These are phyloP conservation scores for Apophysomyces elegans DNA, from an alignment of 371 early-diverging fungal genomes.

Conservation along the genomic window DNA sequence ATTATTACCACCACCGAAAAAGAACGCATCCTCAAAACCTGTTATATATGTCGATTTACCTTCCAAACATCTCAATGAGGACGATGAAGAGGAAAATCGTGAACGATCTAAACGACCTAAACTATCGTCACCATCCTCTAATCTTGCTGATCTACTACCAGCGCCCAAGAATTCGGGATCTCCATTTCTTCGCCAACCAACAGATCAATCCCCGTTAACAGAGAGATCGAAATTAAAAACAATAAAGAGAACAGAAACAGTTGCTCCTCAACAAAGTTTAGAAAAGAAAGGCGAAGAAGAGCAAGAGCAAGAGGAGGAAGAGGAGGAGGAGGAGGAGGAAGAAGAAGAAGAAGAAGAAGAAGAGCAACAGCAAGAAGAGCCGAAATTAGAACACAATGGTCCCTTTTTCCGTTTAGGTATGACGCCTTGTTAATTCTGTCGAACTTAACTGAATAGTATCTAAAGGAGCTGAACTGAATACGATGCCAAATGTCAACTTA, in stretches of 20 bases:
- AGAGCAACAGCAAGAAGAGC: conserved; percentile 25
- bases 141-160: conserved; percentile 40
- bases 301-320: conserved; percentile 17
- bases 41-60: conserved; percentile 43
- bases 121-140: conserved; percentile 15
- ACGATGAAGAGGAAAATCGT: conserved; percentile 28
- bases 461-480: conserved; percentile 15
- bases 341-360: conserved; percentile 6
- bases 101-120: conserved; percentile 27
- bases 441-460: not conserved
- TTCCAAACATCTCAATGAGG: conserved; percentile 17
- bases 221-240: conserved; percentile 17
- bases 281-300: conserved; percentile 13
- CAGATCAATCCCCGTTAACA: not conserved
- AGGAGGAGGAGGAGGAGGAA: conserved; percentile 9
- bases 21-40: conserved; percentile 12
- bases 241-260: conserved; percentile 19
- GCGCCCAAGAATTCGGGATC: conserved; percentile 31
- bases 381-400: conserved; percentile 22
- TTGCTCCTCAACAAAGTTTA: conserved; percentile 13
- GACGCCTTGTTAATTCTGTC: not conserved
- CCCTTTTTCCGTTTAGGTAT: conserved; percentile 42
- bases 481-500: conserved; percentile 20
- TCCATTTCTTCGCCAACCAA: no score
- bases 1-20: conserved; percentile 25